phyloP scores from a whole-genome alignment of 352 stramenopile genomes.

The Phytophthora fragariae region DNA sequence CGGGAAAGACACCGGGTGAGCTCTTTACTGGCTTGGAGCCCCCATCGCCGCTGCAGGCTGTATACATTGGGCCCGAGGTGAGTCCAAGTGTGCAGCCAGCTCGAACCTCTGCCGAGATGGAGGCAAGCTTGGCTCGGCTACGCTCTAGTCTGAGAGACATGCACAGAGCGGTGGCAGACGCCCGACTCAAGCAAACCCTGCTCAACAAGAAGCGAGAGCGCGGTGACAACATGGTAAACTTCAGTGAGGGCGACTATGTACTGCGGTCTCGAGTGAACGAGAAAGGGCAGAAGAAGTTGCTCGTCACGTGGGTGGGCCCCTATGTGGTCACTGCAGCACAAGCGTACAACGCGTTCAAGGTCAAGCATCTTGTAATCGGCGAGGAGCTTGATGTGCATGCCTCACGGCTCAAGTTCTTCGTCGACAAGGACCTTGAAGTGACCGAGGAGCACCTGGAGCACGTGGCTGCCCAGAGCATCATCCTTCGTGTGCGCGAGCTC shows the following conservation, averaged over 20 bases:
- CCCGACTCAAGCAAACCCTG: constrained; percentile 17
- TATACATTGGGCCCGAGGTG: constrained; percentile 10
- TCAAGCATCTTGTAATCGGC: constrained; percentile 26
- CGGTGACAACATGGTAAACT: constrained; percentile 28
- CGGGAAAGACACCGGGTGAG: not conserved
- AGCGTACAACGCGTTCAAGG: constrained; percentile 12
- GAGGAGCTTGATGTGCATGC: constrained; percentile 27
- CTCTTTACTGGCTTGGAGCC: not conserved
- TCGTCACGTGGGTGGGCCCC: constrained; percentile 27
- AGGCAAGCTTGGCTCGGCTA: constrained; percentile 6
- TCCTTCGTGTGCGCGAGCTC: constrained; percentile 11
- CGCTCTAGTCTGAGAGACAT: constrained; percentile 19
- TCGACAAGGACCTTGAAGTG: constrained; percentile 18
- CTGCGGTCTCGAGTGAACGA: constrained; percentile 25
- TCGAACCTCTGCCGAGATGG: constrained; percentile 15
- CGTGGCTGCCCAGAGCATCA: constrained; percentile 20
- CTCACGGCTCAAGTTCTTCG: constrained; percentile 29
- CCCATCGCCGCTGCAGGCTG: constrained; percentile 7
- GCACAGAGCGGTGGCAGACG: constrained; percentile 20
- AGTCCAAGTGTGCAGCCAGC: constrained; percentile 1
- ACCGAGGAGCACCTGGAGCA: constrained; percentile 18
- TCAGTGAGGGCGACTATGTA: constrained; percentile 25
- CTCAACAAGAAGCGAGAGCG: constrained; percentile 25
- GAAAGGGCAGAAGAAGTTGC: constrained; percentile 21
- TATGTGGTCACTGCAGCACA: constrained; percentile 19